Evolutionary conservation across 2,329 filamentous ascomycete genomes (phyloP).

Genomic region (Nigrospora oryzae): DNA sequence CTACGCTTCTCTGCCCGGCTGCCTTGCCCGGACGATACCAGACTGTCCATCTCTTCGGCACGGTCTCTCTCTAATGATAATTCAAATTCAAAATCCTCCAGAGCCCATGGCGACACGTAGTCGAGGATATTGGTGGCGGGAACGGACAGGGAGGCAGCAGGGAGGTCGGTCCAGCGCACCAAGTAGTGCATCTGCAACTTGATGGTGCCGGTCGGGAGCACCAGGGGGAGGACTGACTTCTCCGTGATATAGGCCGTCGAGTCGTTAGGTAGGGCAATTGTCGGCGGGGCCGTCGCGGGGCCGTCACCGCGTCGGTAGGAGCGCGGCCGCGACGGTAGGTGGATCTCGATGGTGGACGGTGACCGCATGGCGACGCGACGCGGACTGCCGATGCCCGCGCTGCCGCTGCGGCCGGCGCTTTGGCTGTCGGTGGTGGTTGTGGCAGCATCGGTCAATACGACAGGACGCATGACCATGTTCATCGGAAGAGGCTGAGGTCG

Average conservation of each 20-base stretch:
- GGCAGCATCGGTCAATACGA: too few species aligned
- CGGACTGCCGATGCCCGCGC: too few species aligned
- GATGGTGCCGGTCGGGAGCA: slow-evolving; percentile 16
- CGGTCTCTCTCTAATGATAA: slow-evolving; percentile 33
- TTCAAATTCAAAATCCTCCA: slow-evolving; percentile 49
- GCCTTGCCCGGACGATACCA: slow-evolving; percentile 1
- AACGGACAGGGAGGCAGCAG: slow-evolving; percentile 37
- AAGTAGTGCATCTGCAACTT: slow-evolving; percentile 40
- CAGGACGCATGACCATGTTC: too few species aligned
- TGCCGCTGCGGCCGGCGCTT: too few species aligned
- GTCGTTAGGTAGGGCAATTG: slow-evolving; percentile 39
- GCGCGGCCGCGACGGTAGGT: slow-evolving; percentile 18
- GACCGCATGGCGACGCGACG: too few species aligned
- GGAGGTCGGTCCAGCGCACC: slow-evolving; percentile 45
- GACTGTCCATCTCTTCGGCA: slow-evolving; percentile 18
- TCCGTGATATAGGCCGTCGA: slow-evolving; percentile 49
- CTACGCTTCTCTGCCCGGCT: slow-evolving; percentile 11
- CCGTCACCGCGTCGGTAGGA: slow-evolving; percentile 37
- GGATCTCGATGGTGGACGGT: slow-evolving; percentile 18
- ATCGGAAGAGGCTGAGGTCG: too few species aligned
- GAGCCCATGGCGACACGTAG: slow-evolving; percentile 46
- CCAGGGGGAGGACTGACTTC: slow-evolving; percentile 35
- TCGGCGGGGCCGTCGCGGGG: slow-evolving; percentile 36
- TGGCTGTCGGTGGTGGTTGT: too few species aligned
- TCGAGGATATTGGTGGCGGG: slow-evolving; percentile 40